Evolutionary conservation across 1,139 yeast genomes (phyloP).

Genomic region (Taphrina betulina): DNA sequence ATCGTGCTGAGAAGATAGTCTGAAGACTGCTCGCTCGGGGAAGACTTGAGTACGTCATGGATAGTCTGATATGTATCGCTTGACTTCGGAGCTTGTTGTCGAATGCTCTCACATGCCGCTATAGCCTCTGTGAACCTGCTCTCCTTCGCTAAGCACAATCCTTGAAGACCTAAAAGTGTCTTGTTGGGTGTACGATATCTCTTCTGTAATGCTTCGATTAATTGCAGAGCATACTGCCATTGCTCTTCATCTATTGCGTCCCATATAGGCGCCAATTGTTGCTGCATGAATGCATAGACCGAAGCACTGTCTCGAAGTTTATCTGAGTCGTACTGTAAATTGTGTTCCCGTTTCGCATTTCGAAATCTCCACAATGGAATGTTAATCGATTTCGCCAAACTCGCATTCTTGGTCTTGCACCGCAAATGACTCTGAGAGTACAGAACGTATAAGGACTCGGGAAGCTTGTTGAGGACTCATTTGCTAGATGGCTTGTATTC

Average conservation of each 20-base stretch:
- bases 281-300: too few relatives aligned
- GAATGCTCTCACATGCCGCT: slow-evolving; percentile 6
- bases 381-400: too few relatives aligned
- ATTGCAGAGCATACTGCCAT: slow-evolving; percentile 16
- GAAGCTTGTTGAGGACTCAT: too few relatives aligned
- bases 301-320: too few relatives aligned
- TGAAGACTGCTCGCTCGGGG: neutral
- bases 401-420: too few relatives aligned
- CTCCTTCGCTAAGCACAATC: slow-evolving; percentile 10
- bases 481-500: too few relatives aligned
- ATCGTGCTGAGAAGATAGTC: slow-evolving; percentile 9
- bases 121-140: slow-evolving; percentile 2
- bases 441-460: too few relatives aligned
- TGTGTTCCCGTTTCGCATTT: too few relatives aligned
- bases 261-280: slow-evolving; percentile 18
- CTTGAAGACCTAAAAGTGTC: slow-evolving; percentile 14
- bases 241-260: slow-evolving; percentile 26
- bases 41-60: slow-evolving; percentile 8
- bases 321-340: too few relatives aligned
- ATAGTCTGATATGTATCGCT: slow-evolving; percentile 25
- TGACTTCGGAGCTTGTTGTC: neutral
- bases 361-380: too few relatives aligned
- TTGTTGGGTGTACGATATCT: slow-evolving; percentile 10
- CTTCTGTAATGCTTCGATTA: slow-evolving; percentile 14
- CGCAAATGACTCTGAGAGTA: too few relatives aligned